Evolutionary conservation across 2,329 filamentous ascomycete species (phyloP).

Genomic region (Pseudogymnoascus sp.): DNA sequence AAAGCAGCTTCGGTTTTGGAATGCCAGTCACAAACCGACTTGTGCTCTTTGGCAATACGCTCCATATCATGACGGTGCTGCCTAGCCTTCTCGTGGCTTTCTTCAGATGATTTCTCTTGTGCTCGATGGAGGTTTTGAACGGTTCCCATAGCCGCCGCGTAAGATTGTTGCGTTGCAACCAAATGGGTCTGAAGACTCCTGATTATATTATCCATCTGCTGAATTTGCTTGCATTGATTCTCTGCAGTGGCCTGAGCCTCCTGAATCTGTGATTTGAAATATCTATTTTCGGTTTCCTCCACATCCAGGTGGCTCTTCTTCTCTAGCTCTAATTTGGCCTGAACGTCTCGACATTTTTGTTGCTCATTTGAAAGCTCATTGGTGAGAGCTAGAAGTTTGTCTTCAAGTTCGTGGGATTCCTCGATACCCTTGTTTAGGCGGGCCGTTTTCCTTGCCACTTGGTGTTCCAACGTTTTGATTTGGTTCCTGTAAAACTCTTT

Average conservation of each 20-base stretch:
- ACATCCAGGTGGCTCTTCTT: neutral
- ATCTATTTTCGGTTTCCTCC: neutral
- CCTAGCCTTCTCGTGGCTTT: neutral
- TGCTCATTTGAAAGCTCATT: neutral
- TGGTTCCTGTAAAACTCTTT: neutral
- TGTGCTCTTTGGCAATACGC: neutral
- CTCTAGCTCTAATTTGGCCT: neutral
- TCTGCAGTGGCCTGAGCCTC: neutral
- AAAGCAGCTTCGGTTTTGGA: neutral
- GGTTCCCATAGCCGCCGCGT: neutral
- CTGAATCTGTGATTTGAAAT: neutral
- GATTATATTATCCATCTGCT: neutral
- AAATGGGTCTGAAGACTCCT: neutral
- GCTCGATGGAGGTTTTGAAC: neutral
- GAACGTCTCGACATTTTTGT: neutral
- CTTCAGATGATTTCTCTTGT: neutral
- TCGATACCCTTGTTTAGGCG: neutral
- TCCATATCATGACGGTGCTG: neutral
- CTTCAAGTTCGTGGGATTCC: neutral
- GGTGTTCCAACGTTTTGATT: neutral
- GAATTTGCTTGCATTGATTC: neutral
- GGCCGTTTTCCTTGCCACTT: neutral
- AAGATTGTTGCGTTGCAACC: neutral
- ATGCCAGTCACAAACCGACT: neutral
- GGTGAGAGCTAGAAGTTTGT: neutral